Base-by-base conservation (phyloP, 495 filamentous ascomycete species). In the Penicillium samsonianum region DNA sequence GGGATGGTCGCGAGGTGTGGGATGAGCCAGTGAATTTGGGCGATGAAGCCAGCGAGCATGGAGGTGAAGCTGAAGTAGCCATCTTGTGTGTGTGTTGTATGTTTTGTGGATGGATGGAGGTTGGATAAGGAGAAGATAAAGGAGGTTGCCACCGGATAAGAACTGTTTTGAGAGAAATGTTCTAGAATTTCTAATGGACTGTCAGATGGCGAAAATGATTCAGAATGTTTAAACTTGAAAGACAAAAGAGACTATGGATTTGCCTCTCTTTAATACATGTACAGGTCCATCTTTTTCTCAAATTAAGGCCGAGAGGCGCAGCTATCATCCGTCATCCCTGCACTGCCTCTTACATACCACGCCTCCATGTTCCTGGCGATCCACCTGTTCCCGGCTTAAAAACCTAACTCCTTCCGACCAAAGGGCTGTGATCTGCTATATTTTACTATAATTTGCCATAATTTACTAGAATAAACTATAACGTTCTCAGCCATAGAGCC, bases 1-100 rank as follows among this genome's bases (percentile, higher is more conserved):
- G 82, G n/a, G 80, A 79, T 40, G 84, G 79, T 49, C 67, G 72
- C 42, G 76, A 60, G 25, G 64, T 62, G 10, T 59, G 60, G 72
- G 76, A 52, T 75, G 83, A 61, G 26, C 58, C 45, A 78, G 74
- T 59, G 56, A 63, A 59, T 5, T 65, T 65, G 25, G 71, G 68
- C 35, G 69, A 69, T 3, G 65, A 65, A 30, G 59, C 57, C 47
- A 67, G n/a, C n/a, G n/a, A 70, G 53, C 44, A 55, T 11, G 68
- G 65, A 26, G 69, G 61, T 3, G 71, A 67, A 30, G 47, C 50
- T 52, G 60, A 64, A 60, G 57, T 55, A n/a, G 64, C 50, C 69
- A 72, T 72, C 49, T 37, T 58, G 54, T 25, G 25, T 54, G 8
- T 43, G n/a, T 14, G 11, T 33, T n/a, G 19, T 20, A 20, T 47